phyloP scores from a whole-genome alignment of 2,329 filamentous ascomycete genomes.

The Metarhizium rileyi region DNA sequence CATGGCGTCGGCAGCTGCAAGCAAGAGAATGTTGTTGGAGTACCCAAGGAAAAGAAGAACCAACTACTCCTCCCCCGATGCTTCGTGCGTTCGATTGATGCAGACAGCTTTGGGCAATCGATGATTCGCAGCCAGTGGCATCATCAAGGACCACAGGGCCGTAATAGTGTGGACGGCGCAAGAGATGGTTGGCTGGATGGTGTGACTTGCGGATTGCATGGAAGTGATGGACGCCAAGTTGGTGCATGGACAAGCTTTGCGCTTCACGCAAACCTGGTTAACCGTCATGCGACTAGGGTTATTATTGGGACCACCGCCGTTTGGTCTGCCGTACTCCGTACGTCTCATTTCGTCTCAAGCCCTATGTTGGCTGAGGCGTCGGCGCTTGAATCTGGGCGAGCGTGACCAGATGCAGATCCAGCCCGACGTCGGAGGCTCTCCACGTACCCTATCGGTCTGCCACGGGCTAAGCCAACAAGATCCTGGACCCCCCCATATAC shows the following conservation, averaged over 20 bases:
- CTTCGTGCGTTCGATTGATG: neutral
- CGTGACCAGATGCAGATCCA: slow-evolving; percentile 10
- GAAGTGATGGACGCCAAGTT: neutral
- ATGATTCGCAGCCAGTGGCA: too few species aligned
- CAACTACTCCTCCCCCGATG: neutral
- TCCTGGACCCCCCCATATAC: slow-evolving; percentile 78
- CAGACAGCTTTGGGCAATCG: neutral
- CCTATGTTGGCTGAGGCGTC: neutral
- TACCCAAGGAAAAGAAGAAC: neutral
- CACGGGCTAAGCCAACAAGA: slow-evolving; percentile 55
- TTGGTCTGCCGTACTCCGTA: neutral
- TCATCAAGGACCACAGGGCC: too few species aligned
- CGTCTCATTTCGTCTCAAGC: neutral
- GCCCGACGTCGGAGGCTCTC: slow-evolving; percentile 49
- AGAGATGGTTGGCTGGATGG: neutral
- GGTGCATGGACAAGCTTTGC: neutral
- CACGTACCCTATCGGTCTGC: slow-evolving; percentile 65
- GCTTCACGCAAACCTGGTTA: neutral
- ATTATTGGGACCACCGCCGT: neutral
- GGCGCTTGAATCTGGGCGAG: slow-evolving; percentile 3
- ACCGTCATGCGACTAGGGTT: neutral
- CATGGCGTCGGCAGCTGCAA: slow-evolving; percentile 3
- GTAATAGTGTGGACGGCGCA: too few species aligned
- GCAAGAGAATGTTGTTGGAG: too few species aligned
- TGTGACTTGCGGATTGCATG: neutral